Conservation (phyloP, 768 basidiomycete species). For the Tricholoma furcatifolium region DNA sequence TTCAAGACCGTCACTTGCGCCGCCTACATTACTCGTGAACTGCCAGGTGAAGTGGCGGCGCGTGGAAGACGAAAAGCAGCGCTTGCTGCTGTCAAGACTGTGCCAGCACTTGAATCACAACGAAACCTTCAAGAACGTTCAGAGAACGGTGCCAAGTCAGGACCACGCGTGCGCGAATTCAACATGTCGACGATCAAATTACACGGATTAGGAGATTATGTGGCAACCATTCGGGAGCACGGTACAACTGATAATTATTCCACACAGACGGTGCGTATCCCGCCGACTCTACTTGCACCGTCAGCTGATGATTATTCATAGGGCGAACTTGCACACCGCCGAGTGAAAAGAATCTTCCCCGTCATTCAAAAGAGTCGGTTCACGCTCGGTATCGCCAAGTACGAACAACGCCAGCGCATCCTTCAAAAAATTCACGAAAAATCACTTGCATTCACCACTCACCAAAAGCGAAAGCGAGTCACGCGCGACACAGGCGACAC, state of each 20-base stretch:
- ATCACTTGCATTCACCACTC: neutral
- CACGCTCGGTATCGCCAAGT: neutral
- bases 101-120: neutral
- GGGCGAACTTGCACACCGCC: too few species aligned
- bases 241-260: too few species aligned
- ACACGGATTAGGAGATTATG: constrained; percentile 33
- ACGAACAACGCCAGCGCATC: neutral
- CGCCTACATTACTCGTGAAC: constrained; percentile 6
- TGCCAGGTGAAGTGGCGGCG: constrained; percentile 10
- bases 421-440: neutral
- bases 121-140: neutral
- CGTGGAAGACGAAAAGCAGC: neutral
- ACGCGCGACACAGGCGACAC: neutral
- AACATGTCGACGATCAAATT: constrained; percentile 31
- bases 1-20: constrained; percentile 10
- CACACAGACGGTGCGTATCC: constrained; percentile 30
- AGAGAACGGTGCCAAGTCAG: too few species aligned
- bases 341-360: too few species aligned
- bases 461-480: neutral
- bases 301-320: neutral
- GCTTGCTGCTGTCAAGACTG: neutral
- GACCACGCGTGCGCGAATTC: constrained; percentile 13
- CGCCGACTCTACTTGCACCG: neutral
- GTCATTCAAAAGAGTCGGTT: too few species aligned
- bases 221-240: constrained; percentile 17